Evolutionary conservation across 2,329 filamentous ascomycete species (phyloP).

Genomic region (Verticillium albo-atrum): DNA sequence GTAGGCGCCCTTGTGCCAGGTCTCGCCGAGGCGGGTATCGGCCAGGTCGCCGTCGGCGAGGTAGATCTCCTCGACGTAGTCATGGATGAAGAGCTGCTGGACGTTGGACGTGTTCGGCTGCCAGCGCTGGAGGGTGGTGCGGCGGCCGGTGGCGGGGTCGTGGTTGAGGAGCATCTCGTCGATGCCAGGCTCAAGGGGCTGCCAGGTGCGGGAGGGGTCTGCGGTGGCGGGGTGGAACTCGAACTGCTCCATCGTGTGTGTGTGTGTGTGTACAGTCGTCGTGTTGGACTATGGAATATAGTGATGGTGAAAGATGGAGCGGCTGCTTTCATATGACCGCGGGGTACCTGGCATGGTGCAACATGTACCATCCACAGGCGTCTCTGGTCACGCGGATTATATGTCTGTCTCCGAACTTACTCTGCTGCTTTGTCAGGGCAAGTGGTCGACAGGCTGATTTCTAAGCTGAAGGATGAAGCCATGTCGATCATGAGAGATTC

Average conservation of each 20-base stretch:
- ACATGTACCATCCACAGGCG: no score
- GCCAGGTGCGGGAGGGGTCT: conserved; percentile 15
- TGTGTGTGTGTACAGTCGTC: no score
- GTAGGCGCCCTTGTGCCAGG: conserved; percentile 29
- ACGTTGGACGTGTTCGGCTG: conserved; percentile 23
- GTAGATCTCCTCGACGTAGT: conserved; percentile 32
- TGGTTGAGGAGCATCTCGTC: conserved; percentile 31
- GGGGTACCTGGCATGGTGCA: no score
- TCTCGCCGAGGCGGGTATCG: conserved; percentile 22
- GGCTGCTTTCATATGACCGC: no score
- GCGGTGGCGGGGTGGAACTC: conserved; percentile 20
- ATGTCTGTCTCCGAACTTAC: no score
- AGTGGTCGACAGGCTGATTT: no score
- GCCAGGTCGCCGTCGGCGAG: conserved; percentile 28
- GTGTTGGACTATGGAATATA: no score
- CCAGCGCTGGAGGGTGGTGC: conserved; percentile 29
- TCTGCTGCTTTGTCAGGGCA: no score
- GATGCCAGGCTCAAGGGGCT: conserved; percentile 23
- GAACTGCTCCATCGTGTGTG: conserved; percentile 18
- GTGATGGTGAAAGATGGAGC: no score
- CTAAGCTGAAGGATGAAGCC: no score
- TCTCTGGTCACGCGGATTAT: no score
- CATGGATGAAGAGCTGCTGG: conserved; percentile 24
- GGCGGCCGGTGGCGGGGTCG: conserved; percentile 18
- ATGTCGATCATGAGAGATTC: no score